Evolutionary conservation across 1,284 basidiomycete species (phyloP).

Genomic region (Ganoderma meredithae): DNA sequence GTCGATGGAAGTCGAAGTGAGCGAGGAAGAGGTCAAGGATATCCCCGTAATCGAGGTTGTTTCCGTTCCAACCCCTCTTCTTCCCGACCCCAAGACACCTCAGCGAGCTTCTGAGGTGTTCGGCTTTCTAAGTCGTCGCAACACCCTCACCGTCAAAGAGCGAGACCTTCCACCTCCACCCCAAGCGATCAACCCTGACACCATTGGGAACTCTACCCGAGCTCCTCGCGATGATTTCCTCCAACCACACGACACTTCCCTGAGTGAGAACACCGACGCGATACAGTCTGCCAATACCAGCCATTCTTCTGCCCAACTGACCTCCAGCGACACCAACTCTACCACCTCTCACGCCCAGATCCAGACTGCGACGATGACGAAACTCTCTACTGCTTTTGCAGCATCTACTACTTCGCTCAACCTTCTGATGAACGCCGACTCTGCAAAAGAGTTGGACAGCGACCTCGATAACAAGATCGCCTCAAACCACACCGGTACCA

Average conservation of each 20-base stretch:
- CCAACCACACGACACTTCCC: slow-evolving; percentile 15
- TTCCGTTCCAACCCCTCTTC: slow-evolving; percentile 15
- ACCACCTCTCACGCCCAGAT: slow-evolving; percentile 36
- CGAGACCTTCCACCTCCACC: slow-evolving; percentile 32
- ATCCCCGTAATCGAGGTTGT: slow-evolving; percentile 19
- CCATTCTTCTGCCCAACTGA: slow-evolving; percentile 29
- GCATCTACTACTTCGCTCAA: slow-evolving; percentile 36
- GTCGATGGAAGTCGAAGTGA: slow-evolving; percentile 77
- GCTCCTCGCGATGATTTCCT: slow-evolving; percentile 9
- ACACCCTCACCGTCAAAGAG: slow-evolving; percentile 33
- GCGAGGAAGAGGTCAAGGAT: slow-evolving; percentile 46
- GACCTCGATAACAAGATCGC: slow-evolving; percentile 3
- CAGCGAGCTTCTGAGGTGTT: slow-evolving; percentile 75
- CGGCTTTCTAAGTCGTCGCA: slow-evolving; percentile 58
- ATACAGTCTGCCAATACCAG: slow-evolving; percentile 32
- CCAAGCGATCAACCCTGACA: slow-evolving; percentile 15
- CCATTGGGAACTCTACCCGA: slow-evolving; percentile 19
- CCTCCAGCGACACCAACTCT: slow-evolving; percentile 35
- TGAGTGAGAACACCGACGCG: slow-evolving; percentile 25
- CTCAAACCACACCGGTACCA: slow-evolving; percentile 12
- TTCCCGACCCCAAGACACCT: slow-evolving; percentile 52
- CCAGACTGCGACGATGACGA: slow-evolving; percentile 38
- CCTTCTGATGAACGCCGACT: slow-evolving; percentile 20
- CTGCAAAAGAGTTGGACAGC: background rate
- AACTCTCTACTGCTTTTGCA: slow-evolving; percentile 33